Conservation (phyloP, 345 rosid species). For the Zanthoxylum bungeanum region DNA sequence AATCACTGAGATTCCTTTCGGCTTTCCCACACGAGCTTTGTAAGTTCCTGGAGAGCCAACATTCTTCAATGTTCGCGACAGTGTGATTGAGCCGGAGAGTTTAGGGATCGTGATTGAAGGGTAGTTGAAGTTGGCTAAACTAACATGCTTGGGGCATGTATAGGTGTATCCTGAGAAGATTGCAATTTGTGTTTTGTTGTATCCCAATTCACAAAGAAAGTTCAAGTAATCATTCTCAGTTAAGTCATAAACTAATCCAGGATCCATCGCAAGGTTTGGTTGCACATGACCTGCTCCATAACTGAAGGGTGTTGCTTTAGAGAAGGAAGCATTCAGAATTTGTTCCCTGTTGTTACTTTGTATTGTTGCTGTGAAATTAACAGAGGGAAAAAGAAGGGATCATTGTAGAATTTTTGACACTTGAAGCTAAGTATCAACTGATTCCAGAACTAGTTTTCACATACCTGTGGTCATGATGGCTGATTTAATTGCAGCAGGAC, state of each 20-base stretch:
- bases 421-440: neutral
- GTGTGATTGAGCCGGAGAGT: slow-evolving; percentile 26
- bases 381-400: neutral
- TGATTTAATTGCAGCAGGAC: slow-evolving; percentile 78
- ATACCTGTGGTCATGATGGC: slow-evolving; percentile 80
- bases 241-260: slow-evolving; percentile 74
- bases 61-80: slow-evolving; percentile 58
- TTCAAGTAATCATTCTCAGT: slow-evolving; percentile 51
- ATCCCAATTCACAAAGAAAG: slow-evolving; percentile 66
- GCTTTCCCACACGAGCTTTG: slow-evolving; percentile 32
- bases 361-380: slow-evolving; percentile 49
- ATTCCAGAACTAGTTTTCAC: slow-evolving; percentile 13
- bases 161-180: slow-evolving; percentile 30
- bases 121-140: slow-evolving; percentile 63
- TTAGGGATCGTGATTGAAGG: slow-evolving; percentile 69
- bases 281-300: slow-evolving; percentile 81
- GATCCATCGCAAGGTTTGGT: slow-evolving; percentile 79
- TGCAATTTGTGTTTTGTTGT: slow-evolving; percentile 47
- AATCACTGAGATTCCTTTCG: slow-evolving; percentile 42
- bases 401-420: neutral
- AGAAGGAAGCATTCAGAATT: slow-evolving; percentile 37
- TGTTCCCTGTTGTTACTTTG: slow-evolving; percentile 46
- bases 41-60: slow-evolving; percentile 70
- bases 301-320: slow-evolving; percentile 63
- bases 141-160: slow-evolving; percentile 40